Base-by-base conservation (phyloP, 1,139 yeast genomes). In the Hyphopichia wangnamkhiaoensis region DNA sequence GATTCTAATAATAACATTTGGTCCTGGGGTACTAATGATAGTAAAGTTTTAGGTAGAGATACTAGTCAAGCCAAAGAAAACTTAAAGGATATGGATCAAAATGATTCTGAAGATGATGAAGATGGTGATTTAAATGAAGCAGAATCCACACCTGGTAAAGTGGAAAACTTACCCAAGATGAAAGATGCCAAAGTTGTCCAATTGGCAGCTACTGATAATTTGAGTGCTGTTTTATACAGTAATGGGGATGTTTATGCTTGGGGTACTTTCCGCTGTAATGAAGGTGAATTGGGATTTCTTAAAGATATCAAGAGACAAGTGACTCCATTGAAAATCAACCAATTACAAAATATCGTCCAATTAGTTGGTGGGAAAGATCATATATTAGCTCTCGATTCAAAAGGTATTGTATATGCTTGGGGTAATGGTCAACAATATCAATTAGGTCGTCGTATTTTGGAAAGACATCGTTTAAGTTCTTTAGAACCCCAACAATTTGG, bases 11-110 rank as follows among this genome's bases (percentile, higher is more conserved):
- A 88, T 49, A 71, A 79, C 40, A 63, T 93, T 7, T 91, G 97
- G 96, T 86, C 96, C 2, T 93, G 99, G 99, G 99, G 99, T 43
- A 85, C 87, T 39, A 94, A 93, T 54, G 99, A 93, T 56, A 83
- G 89, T 45, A 91, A 85, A 28, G 97, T 88, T 1, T 71, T 93
- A 38, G 98, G 98, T n/a, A 80, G 99, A 60, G 86, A 85, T 51
- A 70, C 77, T 5, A 84, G 96, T 0, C 71, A 79, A 13, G 82
- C 74, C 0, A 76, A 67, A 21, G 93, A 83, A 44, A 71, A 71
- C 8, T 67, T 85, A 46, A 82, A 79, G 56, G 86, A 82, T 50
- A 78, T 81, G 67, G 87, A 81, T 53, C 68, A 71, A 33, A 82
- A 76, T 34, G 87, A 76, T 34, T 89, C 82, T 37, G 80, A 77